A percentile compares a stretch with the other conserved stretches of the same genome.
These are phyloP conservation scores for Cercospora beticola DNA, from an alignment of 2,329 filamentous ascomycete genomes.

Conservation along the genomic window DNA sequence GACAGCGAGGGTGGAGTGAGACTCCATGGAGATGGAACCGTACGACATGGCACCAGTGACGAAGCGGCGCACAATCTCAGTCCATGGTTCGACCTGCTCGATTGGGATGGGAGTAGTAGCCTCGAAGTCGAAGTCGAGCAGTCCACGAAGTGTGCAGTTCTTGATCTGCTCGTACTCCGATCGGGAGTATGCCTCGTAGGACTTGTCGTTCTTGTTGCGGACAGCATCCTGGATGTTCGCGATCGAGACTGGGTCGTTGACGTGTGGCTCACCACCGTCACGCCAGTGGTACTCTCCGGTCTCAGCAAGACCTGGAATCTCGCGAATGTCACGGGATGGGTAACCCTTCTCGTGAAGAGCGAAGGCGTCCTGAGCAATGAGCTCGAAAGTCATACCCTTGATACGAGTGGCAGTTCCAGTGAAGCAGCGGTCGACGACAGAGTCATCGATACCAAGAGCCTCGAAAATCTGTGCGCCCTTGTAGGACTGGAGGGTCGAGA, in stretches of 20 bases:
- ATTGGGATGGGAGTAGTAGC: conserved; percentile 82
- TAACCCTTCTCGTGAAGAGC: conserved; percentile 93
- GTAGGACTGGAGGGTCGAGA: conserved; percentile 92
- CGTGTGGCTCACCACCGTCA: conserved; percentile 89
- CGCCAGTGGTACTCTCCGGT: conserved; percentile 98
- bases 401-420: conserved; percentile 91
- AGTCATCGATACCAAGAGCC: conserved; percentile 87
- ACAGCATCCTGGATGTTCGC: conserved; percentile 97
- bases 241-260: conserved; percentile 93
- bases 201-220: conserved; percentile 96
- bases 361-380: conserved; percentile 91
- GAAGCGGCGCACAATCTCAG: conserved; percentile 93
- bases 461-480: conserved; percentile 99
- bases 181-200: conserved; percentile 92
- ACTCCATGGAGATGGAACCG: conserved; percentile 97
- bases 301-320: conserved; percentile 78
- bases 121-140: conserved; percentile 95
- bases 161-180: conserved; percentile 96
- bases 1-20: conserved; percentile 90
- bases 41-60: conserved; percentile 98
- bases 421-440: conserved; percentile 91
- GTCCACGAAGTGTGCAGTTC: conserved; percentile 87
- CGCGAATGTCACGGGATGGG: conserved; percentile 73
- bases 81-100: conserved; percentile 97
- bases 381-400: conserved; percentile 87